Evolutionary conservation across 805 yeast genomes (phyloP), one percentile per base, ranked within the genome.

Genomic region (Starmerella etchellsii): DNA sequence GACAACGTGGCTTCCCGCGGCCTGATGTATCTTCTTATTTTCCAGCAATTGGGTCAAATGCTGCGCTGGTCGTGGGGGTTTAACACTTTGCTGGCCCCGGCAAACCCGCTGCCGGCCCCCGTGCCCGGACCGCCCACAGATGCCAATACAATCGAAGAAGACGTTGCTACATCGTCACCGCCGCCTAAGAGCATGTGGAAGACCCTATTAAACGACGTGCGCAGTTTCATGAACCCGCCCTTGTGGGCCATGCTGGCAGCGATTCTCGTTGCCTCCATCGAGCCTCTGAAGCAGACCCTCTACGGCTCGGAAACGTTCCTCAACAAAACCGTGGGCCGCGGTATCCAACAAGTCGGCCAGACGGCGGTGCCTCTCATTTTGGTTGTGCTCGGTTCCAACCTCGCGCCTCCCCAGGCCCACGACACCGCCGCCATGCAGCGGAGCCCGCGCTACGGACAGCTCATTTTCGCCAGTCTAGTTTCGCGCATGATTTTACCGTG

Each of bases 21-120:
- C 30, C 69, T 75, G 34, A 57, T 75, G 37, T 75, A 75, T 56
- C 62, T 75, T 46, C 59, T 75, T 46, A 72, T 75, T 24, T 75
- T 75, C 59, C 80, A 76, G 62, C 81, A 75, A 56, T 63, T 75
- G 49, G 81, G 81, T 32, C 81, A 76, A 59, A 65, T 75, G 48
- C 61, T 76, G 41, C 63, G 81, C 31, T 75, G 81, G 81, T 71
- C 78, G 3, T 76, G 81, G 80, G 81, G 81, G n/a, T 74, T 69
- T 59, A 73, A 76, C 53, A 73, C 69, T 9, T 60, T 75, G 40
- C 60, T 75, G 40, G 65, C 76, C 24, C 70, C 67, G 14, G 50
- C 37, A 22, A 7, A n/a, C n/a, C 31, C 31, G 19, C 11, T 21
- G 19, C 30, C 41, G 22, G 35, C 31, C 14, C 11, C 29, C 18